A percentile compares a stretch with the other conserved stretches of the same genome.
phyloP scores from a whole-genome alignment of 257 asterid species.

The Handroanthus guayacan region DNA sequence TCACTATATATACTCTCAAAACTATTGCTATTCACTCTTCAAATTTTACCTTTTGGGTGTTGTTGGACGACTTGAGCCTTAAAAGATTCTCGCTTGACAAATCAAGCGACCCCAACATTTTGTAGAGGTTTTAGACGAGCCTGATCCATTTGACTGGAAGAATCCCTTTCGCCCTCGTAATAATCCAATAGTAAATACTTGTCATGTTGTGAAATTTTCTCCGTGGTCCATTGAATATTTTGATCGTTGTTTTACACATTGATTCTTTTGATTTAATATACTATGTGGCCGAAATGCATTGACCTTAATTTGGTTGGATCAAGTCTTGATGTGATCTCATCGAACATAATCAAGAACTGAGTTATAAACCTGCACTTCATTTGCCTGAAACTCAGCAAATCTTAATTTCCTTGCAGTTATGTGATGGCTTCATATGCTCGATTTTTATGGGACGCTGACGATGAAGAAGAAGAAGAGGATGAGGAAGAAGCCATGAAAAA shows the following conservation, averaged over 20 bases:
- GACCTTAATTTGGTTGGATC: neutral
- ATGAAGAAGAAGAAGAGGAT: conserved; percentile 45
- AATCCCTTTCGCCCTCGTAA: no score
- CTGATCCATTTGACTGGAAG: no score
- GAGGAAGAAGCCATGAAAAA: conserved; percentile 29
- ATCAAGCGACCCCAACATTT: no score
- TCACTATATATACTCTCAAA: no score
- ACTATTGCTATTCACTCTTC: no score
- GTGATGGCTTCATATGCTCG: conserved; percentile 72
- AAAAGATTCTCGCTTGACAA: no score
- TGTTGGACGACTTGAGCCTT: no score
- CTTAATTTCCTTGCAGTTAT: conserved; percentile 44
- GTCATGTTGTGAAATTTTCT: no score
- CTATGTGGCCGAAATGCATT: neutral
- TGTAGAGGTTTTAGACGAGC: no score
- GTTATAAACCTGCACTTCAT: neutral
- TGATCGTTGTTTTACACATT: neutral
- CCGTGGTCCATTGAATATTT: neutral
- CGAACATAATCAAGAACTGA: no score
- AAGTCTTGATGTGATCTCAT: neutral
- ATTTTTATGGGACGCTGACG: conserved; percentile 72
- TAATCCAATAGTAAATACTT: no score
- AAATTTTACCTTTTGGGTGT: no score
- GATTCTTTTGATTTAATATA: neutral
- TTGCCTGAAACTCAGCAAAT: neutral